Conservation (phyloP, 495 filamentous ascomycete species). For the Podospora pseudopauciseta region DNA sequence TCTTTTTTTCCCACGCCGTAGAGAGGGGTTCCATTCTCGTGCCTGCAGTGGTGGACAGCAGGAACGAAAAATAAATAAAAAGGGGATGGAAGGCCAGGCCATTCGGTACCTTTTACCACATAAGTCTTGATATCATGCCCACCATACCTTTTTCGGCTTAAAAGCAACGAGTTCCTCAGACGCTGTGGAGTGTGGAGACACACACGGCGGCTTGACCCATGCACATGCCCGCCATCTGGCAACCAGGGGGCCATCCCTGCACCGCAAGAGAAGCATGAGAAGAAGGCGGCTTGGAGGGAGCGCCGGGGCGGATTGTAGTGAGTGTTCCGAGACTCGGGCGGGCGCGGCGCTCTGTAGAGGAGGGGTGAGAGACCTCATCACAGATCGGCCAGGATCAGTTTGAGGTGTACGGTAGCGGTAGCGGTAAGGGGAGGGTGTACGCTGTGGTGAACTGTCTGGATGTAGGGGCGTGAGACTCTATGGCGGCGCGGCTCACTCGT, state of each 20-base stretch:
- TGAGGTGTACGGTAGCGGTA: not conserved
- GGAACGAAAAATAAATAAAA: not conserved
- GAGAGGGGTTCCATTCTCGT: not conserved
- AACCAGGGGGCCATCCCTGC: slow-evolving; percentile 20
- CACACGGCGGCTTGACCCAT: slow-evolving; percentile 18
- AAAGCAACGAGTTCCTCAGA: not conserved
- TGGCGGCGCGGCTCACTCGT: slow-evolving; percentile 11
- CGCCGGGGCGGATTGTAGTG: slow-evolving; percentile 16
- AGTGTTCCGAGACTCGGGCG: slow-evolving; percentile 19
- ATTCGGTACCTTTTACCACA: not conserved
- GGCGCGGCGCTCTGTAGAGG: not conserved
- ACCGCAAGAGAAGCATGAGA: slow-evolving; percentile 1
- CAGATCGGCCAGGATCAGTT: slow-evolving; percentile 4
- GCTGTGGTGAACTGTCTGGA: too few species aligned
- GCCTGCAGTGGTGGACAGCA: not conserved
- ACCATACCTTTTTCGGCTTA: slow-evolving; percentile 9
- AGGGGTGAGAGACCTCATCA: not conserved
- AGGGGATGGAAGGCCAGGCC: not conserved
- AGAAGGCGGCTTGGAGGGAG: not conserved
- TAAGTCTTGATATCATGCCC: not conserved
- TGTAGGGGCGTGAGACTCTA: not conserved
- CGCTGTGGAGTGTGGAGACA: slow-evolving; percentile 10
- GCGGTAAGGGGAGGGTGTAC: not conserved
- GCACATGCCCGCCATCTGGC: slow-evolving; percentile 25
- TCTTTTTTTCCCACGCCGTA: too few species aligned